Conservation (phyloP, 192 early-diverging fungal genomes). For the Umbelopsis sp. region DNA sequence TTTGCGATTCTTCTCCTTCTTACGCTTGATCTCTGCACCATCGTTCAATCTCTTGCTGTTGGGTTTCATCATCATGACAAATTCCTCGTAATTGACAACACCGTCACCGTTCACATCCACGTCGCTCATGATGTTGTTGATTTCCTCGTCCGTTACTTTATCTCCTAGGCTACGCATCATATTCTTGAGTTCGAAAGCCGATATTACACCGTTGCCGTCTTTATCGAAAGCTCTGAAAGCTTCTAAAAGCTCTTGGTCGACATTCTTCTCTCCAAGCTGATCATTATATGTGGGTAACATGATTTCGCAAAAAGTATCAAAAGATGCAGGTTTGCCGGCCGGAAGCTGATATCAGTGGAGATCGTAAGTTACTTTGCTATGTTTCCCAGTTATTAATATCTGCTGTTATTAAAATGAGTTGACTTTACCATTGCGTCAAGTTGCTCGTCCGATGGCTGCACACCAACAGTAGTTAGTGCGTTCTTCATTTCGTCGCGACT, state of each 20-base stretch:
- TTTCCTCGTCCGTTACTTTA: constrained; percentile 27
- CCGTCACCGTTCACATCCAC: constrained; percentile 37
- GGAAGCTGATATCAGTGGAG: neutral
- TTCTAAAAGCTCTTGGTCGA: constrained; percentile 32
- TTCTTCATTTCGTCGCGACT: constrained; percentile 37
- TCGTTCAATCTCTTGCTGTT: neutral
- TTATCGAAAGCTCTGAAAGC: constrained; percentile 41
- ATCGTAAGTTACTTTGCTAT: neutral
- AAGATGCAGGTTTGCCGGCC: constrained; percentile 22
- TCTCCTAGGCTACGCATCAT: constrained; percentile 41
- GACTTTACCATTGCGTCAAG: constrained; percentile 80
- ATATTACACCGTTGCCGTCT: constrained; percentile 39
- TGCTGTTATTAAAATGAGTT: constrained; percentile 65
- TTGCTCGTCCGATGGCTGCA: constrained; percentile 69
- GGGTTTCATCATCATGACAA: constrained; percentile 36
- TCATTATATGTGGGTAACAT: constrained; percentile 49
- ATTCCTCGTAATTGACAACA: constrained; percentile 41
- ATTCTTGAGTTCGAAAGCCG: constrained; percentile 24
- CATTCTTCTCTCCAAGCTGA: neutral
- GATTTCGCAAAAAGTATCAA: constrained; percentile 62
- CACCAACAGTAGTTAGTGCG: constrained; percentile 57
- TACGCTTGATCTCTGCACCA: neutral
- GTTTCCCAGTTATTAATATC: neutral
- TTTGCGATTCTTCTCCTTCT: constrained; percentile 8
- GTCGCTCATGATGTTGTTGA: constrained; percentile 31